These are phyloP conservation scores for Diaporthe velutina DNA, from an alignment of 2,329 filamentous ascomycete species.

Conservation along the genomic window DNA sequence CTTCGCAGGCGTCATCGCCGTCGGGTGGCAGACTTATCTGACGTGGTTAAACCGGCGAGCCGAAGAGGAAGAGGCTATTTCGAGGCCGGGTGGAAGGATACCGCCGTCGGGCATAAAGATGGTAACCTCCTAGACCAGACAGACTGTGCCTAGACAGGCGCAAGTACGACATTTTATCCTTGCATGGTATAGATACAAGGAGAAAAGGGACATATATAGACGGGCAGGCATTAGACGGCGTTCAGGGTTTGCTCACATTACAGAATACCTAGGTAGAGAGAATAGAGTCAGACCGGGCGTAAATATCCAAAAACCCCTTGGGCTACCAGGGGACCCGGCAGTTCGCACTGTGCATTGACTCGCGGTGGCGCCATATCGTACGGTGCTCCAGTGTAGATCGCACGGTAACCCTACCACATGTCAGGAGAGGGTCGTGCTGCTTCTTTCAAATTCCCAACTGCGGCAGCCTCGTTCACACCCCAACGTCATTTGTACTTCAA, in stretches of 20 bases:
- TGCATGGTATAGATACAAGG: neutral
- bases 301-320: neutral
- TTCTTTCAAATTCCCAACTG: constrained; percentile 2
- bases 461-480: neutral
- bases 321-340: too few relatives aligned
- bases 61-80: constrained; percentile 65
- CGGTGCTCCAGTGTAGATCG: neutral
- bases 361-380: neutral
- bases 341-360: constrained; percentile 19
- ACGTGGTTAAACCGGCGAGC: constrained; percentile 82
- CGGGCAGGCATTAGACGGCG: constrained; percentile 24
- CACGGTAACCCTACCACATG: constrained; percentile 26
- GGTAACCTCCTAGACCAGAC: constrained; percentile 7
- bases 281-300: neutral
- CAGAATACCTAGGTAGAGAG: neutral
- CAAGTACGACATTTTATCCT: neutral
- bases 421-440: constrained; percentile 32
- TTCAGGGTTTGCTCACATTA: constrained; percentile 4
- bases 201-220: neutral
- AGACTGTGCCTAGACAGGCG: neutral
- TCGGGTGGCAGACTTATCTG: constrained; percentile 94
- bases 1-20: constrained; percentile 82
- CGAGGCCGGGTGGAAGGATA: constrained; percentile 28
- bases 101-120: constrained; percentile 24
- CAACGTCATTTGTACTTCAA: constrained; percentile 18